These are phyloP conservation scores for Pleurotus cornucopiae DNA, from an alignment of 768 basidiomycete genomes.

Conservation along the genomic window DNA sequence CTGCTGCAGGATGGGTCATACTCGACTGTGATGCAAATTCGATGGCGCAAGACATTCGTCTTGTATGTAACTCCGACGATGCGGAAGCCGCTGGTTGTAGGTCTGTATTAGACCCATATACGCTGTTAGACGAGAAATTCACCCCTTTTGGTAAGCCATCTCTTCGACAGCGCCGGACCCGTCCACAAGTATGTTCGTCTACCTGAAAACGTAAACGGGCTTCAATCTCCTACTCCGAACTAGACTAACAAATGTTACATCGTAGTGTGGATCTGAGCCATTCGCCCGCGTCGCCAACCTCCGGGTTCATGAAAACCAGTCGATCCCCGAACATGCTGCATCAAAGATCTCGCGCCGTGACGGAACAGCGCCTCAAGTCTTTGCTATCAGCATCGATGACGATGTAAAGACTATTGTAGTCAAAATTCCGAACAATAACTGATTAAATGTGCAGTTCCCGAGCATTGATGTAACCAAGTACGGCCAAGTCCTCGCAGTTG, in stretches of 20 bases:
- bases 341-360: constrained; percentile 20
- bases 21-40: constrained; percentile 10
- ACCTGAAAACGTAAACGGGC: constrained; percentile 40
- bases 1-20: constrained; percentile 14
- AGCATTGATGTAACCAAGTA: too few species aligned
- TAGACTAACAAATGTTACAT: background rate
- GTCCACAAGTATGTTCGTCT: constrained; percentile 51
- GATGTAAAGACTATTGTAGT: background rate
- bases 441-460: too few species aligned
- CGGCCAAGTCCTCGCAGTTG: too few species aligned
- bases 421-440: too few species aligned
- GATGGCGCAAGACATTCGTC: constrained; percentile 12
- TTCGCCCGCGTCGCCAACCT: constrained; percentile 27
- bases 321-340: constrained; percentile 21
- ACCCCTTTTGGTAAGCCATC: constrained; percentile 17
- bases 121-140: too few species aligned
- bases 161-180: constrained; percentile 31
- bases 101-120: too few species aligned
- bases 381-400: constrained; percentile 26
- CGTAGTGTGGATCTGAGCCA: background rate
- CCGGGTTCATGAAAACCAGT: constrained; percentile 33
- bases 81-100: constrained; percentile 24
- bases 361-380: constrained; percentile 21
- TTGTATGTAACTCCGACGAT: constrained; percentile 10
- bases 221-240: background rate